Base-by-base conservation (phyloP, 2,329 filamentous ascomycete species). In the Aspergillus pseudotamarii region DNA sequence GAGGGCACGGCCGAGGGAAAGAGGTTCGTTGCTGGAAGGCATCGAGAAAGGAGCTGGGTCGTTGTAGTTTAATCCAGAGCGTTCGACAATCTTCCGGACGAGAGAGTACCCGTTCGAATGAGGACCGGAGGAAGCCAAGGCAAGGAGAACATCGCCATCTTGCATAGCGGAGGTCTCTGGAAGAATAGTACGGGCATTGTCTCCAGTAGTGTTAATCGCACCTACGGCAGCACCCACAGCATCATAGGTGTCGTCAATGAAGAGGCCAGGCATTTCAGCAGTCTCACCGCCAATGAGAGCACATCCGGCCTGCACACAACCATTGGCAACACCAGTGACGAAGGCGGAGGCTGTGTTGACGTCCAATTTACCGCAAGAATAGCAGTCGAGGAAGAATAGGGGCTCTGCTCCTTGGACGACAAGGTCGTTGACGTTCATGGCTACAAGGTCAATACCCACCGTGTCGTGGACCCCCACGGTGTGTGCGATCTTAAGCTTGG, bases 391-490 rank as follows among this genome's bases (percentile, higher is more conserved):
- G 86, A 99, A 98, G 84, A 95, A 95, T 68, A 98, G 85, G 2
- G 95, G 94, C 70, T 95, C 92, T 14, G 95, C 95, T 60, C 95
- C 95, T 81, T 98, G 94, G 10, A 98, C 95, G 58, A 99, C 90
- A 0, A 99, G 85, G 74, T 99, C 95, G 78, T 99, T 99, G 75
- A 98, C 95, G 78, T 97, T 98, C 94, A 98, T 98, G 69, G 95
- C 95, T 4, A 99, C 95, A 41, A 99, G 86, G 76, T 99, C 95
- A 71, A 99, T 93, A 64, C 95, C 95, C 12, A 99, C 94, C 3
- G 94, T 97, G 78, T 94, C 89, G 80, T 97, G 95, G 80, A 96
- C 93, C 71, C 89, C 86, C 82, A 96, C 91, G 14, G 89, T 87
- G 76, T 97, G 94, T 0, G 95, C 95, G 73, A 99, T 92, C 85